phyloP scores from a whole-genome alignment of 441 rosid species.

The Gossypium davidsonii region DNA sequence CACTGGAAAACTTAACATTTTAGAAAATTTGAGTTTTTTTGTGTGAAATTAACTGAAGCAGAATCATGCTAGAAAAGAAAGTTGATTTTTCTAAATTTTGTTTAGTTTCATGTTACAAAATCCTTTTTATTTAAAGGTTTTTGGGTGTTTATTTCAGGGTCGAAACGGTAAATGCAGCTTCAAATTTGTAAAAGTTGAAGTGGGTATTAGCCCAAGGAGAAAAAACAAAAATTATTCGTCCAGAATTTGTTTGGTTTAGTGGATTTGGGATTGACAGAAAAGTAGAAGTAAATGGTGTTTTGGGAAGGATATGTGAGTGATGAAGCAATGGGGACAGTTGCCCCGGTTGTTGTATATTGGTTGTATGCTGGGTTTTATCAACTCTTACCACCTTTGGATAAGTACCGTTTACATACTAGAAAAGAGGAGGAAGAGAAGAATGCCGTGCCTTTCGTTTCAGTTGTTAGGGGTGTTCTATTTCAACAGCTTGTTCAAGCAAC shows the following conservation, averaged over 20 bases:
- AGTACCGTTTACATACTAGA: slow-evolving; percentile 48
- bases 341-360: slow-evolving; percentile 66
- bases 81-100: background rate
- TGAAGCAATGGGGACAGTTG: slow-evolving; percentile 62
- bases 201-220: background rate
- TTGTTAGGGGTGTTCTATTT: slow-evolving; percentile 58
- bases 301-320: slow-evolving; percentile 70
- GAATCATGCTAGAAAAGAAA: too few species aligned
- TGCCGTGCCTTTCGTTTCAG: slow-evolving; percentile 36
- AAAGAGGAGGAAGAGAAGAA: slow-evolving; percentile 60
- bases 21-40: background rate
- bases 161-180: slow-evolving; percentile 10
- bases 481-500: slow-evolving; percentile 63
- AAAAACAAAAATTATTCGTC: background rate
- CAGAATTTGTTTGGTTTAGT: background rate
- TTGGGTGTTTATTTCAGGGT: background rate
- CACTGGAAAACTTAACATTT: background rate
- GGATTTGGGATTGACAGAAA: background rate
- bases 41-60: background rate
- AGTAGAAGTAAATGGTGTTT: slow-evolving; percentile 41
- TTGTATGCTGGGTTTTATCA: slow-evolving; percentile 61
- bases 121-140: background rate
- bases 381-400: slow-evolving; percentile 46
- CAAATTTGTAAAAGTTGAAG: background rate
- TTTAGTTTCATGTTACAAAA: background rate